These are phyloP conservation scores for Exophiala sp. DNA, from an alignment of 2,329 filamentous ascomycete genomes.

Conservation along the genomic window DNA sequence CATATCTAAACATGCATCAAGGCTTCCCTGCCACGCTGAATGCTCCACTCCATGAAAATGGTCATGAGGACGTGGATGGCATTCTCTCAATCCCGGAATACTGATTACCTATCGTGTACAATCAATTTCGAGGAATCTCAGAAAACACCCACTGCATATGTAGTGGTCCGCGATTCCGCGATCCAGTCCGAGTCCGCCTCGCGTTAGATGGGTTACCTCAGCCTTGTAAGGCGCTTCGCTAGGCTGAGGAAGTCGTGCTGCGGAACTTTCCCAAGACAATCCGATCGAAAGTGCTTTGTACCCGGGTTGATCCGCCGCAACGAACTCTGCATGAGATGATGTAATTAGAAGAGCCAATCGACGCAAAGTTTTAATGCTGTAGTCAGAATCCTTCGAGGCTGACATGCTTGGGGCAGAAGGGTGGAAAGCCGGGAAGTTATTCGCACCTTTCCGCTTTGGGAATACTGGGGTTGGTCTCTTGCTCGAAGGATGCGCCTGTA, in stretches of 20 bases:
- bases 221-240: constrained; percentile 5
- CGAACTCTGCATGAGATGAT: background rate
- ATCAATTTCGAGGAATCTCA: too few species aligned
- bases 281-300: too few species aligned
- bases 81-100: too few species aligned
- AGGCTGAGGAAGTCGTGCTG: background rate
- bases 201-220: background rate
- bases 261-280: too few species aligned
- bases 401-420: constrained; percentile 8
- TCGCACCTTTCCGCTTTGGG: background rate
- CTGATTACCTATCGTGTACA: too few species aligned
- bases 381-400: constrained; percentile 12
- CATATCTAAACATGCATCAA: too few species aligned
- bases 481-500: constrained; percentile 3
- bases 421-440: background rate
- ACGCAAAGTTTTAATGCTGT: background rate
- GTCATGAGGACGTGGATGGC: too few species aligned
- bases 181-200: background rate
- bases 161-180: too few species aligned
- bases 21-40: too few species aligned
- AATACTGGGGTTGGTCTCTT: background rate
- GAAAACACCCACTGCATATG: too few species aligned
- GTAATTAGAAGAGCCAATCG: background rate
- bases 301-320: too few species aligned
- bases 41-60: too few species aligned